These are phyloP conservation scores for Colletotrichum sp. DNA, from an alignment of 2,329 filamentous ascomycete species.

Conservation along the genomic window DNA sequence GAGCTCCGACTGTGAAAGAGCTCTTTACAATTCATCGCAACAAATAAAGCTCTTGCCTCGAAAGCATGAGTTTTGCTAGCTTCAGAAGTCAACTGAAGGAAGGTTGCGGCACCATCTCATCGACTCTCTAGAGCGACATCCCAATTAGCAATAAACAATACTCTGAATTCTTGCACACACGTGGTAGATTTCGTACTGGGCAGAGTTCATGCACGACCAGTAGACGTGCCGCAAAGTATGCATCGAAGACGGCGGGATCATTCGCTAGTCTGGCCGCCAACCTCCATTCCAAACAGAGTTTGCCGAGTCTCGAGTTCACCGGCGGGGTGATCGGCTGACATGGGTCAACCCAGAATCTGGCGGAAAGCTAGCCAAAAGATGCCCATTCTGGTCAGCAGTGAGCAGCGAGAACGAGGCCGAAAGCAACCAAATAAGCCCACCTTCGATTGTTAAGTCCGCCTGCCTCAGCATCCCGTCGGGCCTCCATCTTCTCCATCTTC, in stretches of 20 bases:
- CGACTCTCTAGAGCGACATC: background rate
- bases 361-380: background rate
- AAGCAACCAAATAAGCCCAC: background rate
- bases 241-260: background rate
- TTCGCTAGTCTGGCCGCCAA: background rate
- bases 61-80: background rate
- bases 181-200: background rate
- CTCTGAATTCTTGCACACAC: background rate
- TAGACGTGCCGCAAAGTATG: background rate
- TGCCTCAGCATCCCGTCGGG: background rate
- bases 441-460: background rate
- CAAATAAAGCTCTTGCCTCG: background rate
- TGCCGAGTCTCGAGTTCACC: background rate
- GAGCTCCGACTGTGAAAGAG: background rate
- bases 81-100: background rate
- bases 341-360: background rate
- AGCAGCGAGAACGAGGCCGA: background rate
- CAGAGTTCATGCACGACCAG: background rate
- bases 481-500: background rate
- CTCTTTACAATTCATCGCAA: background rate
- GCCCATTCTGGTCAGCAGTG: background rate
- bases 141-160: background rate
- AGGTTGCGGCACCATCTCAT: background rate
- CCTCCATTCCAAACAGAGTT: background rate
- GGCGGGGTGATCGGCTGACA: background rate